Evolutionary conservation across 139 green algal species (phyloP), one percentile per base, ranked within the genome.

Genomic region (Chlamydomonas eustigma): DNA sequence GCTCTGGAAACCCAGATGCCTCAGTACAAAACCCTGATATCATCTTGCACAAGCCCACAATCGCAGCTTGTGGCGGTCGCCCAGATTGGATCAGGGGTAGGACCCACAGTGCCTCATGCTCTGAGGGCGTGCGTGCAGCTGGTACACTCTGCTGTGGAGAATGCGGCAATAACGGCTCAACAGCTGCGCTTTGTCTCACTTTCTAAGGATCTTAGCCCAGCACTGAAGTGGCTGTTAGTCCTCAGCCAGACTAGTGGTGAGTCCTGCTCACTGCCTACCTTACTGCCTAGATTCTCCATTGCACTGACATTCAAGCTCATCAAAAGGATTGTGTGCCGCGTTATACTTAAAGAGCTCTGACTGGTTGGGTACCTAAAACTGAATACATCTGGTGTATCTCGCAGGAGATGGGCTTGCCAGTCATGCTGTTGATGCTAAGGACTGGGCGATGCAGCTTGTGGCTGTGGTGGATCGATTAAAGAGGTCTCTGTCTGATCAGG

Each of bases 391-490:
- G n/a, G n/a, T n/a, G n/a, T n/a, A n/a, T n/a, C n/a, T n/a, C n/a
- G n/a, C n/a, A n/a, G n/a, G 44, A 58, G 44, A 18, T 12, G 44
- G 44, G 44, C 44, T 28, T 37, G 73, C 30, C 31, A 2, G 50
- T 58, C 25, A 3, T 37, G 5, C 28, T 39, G 50, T 77, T 18
- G 6, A 34, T 3, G 3, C 33, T 30, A 74, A 74, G 66, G 81
- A 86, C 70, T 71, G 81, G n/a, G 78, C 78, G 2, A 66, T 85
- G 64, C 85, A 86, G 73, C 52, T 79, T 1, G 82, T 92, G 44
- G 85, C 92, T 0, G 85, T 90, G 8, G 36, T 88, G 12, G 91
- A 97, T 51, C 86, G 91, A 8, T 71, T 91, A 24, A 79, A 83
- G 24, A 80, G 88, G 34, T 68, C 75, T 3, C 80, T 97, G 31